Evolutionary conservation across 108 stramenopile genomes (phyloP).

Genomic region (Cyclotella atomus): DNA sequence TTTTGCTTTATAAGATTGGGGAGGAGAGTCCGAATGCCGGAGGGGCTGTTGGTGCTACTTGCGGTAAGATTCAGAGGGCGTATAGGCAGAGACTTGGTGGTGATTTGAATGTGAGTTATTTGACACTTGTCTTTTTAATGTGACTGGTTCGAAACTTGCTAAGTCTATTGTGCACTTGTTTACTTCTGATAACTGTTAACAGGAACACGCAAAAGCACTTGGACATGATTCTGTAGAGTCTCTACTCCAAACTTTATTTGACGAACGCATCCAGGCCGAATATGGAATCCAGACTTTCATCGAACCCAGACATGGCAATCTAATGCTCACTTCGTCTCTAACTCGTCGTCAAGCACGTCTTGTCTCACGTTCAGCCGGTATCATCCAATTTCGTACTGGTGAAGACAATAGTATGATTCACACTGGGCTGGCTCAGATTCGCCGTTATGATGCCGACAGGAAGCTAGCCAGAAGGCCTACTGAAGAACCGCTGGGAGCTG

Average conservation of each 20-base stretch:
- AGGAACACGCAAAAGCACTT: slow-evolving; percentile 61
- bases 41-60: slow-evolving; percentile 15
- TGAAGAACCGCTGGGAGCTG: slow-evolving; percentile 66
- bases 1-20: slow-evolving; percentile 68
- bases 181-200: neutral
- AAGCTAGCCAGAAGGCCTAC: slow-evolving; percentile 8
- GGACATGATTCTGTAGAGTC: slow-evolving; percentile 61
- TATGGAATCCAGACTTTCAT: slow-evolving; percentile 55
- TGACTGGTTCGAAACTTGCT: neutral
- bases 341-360: slow-evolving; percentile 57
- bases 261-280: slow-evolving; percentile 57
- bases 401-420: slow-evolving; percentile 32
- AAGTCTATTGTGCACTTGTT: no score
- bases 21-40: slow-evolving; percentile 29
- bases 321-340: slow-evolving; percentile 58
- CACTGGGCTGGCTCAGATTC: slow-evolving; percentile 33
- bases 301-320: slow-evolving; percentile 43
- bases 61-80: slow-evolving; percentile 37
- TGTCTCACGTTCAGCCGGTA: slow-evolving; percentile 54
- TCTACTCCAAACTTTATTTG: slow-evolving; percentile 65
- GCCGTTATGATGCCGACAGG: neutral
- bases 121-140: neutral
- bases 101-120: slow-evolving; percentile 33
- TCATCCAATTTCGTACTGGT: slow-evolving; percentile 66
- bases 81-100: slow-evolving; percentile 46